Conservation (phyloP, 140 eudicot species). For the Erigeron philadelphicus region DNA sequence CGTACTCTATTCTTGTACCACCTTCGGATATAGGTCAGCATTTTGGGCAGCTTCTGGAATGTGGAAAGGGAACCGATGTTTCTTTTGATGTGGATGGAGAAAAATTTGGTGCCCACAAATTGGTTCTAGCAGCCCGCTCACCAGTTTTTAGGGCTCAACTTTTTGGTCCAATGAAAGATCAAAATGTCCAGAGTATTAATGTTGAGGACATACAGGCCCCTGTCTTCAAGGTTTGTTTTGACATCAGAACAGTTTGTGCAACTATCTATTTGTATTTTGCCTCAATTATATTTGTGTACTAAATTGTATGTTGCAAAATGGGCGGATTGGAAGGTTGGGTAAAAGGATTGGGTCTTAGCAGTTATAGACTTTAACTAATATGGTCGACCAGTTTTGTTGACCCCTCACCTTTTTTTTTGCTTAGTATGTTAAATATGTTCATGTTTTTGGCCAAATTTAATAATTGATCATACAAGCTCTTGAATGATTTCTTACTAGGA, state of each 20-base stretch:
- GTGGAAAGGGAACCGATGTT: slow-evolving; percentile 61
- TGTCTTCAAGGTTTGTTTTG: slow-evolving; percentile 58
- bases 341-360: slow-evolving; percentile 4
- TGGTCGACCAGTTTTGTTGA: background rate
- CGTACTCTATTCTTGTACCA: slow-evolving; percentile 57
- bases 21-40: slow-evolving; percentile 75
- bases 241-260: slow-evolving; percentile 2
- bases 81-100: slow-evolving; percentile 74
- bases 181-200: slow-evolving; percentile 42
- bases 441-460: background rate
- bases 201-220: slow-evolving; percentile 73
- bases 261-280: background rate
- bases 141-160: slow-evolving; percentile 89
- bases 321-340: background rate
- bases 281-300: background rate
- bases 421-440: too few species aligned
- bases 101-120: slow-evolving; percentile 63
- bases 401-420: too few species aligned
- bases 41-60: slow-evolving; percentile 74
- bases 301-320: background rate
- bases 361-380: background rate
- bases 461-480: too few species aligned
- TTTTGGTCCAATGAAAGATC: slow-evolving; percentile 89
- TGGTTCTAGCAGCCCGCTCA: slow-evolving; percentile 92
- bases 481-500: too few species aligned